phyloP scores from a whole-genome alignment of 1,284 basidiomycete species.

The Ustilago tritici region DNA sequence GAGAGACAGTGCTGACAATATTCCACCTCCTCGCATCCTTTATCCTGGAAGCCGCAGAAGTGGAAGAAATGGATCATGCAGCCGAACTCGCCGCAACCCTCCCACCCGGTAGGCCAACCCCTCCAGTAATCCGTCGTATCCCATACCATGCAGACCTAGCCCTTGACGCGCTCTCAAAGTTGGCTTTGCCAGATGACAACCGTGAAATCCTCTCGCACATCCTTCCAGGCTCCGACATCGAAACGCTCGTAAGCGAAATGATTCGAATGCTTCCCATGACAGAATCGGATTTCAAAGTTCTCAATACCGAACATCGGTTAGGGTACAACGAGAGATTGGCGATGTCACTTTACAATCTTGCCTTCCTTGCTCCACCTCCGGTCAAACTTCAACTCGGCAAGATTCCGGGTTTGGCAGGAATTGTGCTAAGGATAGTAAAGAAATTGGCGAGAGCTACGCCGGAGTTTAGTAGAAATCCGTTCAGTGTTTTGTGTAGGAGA shows the following conservation, averaged over 20 bases:
- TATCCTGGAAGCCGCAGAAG: conserved; percentile 78
- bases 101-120: conserved; percentile 28
- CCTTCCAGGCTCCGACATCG: conserved; percentile 76
- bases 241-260: conserved; percentile 78
- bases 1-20: conserved; percentile 73
- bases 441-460: conserved; percentile 71
- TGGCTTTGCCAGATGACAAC: conserved; percentile 83
- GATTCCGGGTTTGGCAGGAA: conserved; percentile 70
- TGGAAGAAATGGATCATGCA: conserved; percentile 76
- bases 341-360: conserved; percentile 85
- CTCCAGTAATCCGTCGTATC: conserved; percentile 43
- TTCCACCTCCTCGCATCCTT: conserved; percentile 82
- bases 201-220: conserved; percentile 78
- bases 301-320: conserved; percentile 78
- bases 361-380: conserved; percentile 82
- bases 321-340: conserved; percentile 82
- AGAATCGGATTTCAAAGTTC: conserved; percentile 80
- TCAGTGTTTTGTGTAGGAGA: conserved; percentile 78
- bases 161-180: conserved; percentile 82
- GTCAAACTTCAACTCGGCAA: conserved; percentile 79
- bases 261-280: conserved; percentile 84
- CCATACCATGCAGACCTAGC: conserved; percentile 80
- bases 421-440: conserved; percentile 71
- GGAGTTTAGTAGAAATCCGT: conserved; percentile 74
- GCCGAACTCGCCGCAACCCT: conserved; percentile 38